Evolutionary conservation across 768 basidiomycete species (phyloP), one percentile per base, ranked within the genome.

Genomic region (Punctularia strigosozonata): DNA sequence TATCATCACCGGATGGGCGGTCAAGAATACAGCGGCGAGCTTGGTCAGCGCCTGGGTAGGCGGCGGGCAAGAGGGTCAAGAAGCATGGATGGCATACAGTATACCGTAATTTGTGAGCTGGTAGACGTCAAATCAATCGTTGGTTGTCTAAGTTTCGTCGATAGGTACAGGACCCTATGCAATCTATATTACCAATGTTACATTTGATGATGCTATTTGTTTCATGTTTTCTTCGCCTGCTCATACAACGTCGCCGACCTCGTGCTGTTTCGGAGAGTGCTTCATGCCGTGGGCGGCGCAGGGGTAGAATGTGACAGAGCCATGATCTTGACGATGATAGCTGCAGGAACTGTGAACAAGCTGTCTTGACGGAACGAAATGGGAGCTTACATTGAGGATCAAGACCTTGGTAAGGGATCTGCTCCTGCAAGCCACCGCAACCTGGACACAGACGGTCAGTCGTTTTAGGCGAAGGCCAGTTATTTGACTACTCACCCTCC

Each of bases 341-440:
- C 70, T 71, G 35, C 10, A 36, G 17, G 23, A 33, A 35, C 23
- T 36, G 14, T 3, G n/a, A 3, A 8, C 18, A 13, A 32, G 15
- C 3, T 10, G 25, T n/a, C 3, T 8, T 43, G 28, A 43, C n/a
- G 18, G n/a, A 32, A 13, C 18, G 15, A 3, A 21, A 31, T 20
- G 21, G 37, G 17, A 8, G 63, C 79, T 36, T 50, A 85, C 82
- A 74, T 56, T 81, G 71, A 20, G 85, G 70, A 51, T 81, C 86
- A n/a, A 90, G 69, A 30, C 75, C 73, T 58, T 90, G 87, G 62
- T 73, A 65, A 24, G 79, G 79, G 55, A 91, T 84, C 63, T 87
- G 86, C 59, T 91, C 87, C 62, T 75, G 73, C 40, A 91, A 63
- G 37, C 88, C 87, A 52, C 72, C 73, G 43, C 69, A 77, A 55